Percentiles rank a stretch among this genome's conserved stretches.
phyloP scores from a whole-genome alignment of 129 eudicot genomes.

The Flaveria linearis region DNA sequence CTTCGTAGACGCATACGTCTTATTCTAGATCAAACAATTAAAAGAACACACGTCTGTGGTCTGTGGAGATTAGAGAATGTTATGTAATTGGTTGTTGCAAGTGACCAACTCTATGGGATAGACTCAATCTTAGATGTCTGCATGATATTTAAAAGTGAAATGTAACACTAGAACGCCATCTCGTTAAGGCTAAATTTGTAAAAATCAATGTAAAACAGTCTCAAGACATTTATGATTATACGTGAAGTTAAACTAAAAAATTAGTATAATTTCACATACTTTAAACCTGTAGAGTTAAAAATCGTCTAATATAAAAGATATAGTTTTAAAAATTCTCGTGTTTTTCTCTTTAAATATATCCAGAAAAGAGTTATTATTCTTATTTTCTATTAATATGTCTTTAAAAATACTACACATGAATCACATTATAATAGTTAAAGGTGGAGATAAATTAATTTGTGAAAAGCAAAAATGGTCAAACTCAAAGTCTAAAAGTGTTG shows the following conservation, averaged over 20 bases:
- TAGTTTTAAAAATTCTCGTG: too few species aligned
- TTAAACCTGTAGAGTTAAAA: too few species aligned
- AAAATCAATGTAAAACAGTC: neutral
- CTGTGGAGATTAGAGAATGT: neutral
- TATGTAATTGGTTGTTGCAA: neutral
- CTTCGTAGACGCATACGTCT: too few species aligned
- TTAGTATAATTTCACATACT: too few species aligned
- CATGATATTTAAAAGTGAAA: neutral
- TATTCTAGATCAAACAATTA: too few species aligned
- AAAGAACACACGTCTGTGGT: too few species aligned
- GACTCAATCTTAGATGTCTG: neutral
- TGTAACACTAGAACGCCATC: neutral
- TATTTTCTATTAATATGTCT: neutral
- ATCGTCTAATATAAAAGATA: too few species aligned
- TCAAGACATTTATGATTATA: neutral
- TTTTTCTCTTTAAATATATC: too few species aligned
- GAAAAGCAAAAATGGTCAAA: constrained; percentile 55
- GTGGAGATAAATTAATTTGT: constrained; percentile 21
- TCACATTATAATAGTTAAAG: neutral
- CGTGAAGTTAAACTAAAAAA: neutral
- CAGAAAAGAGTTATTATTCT: too few species aligned
- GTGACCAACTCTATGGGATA: neutral
- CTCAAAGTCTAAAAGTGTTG: constrained; percentile 40
- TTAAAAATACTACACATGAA: constrained; percentile 21
- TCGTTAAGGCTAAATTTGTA: neutral